Evolutionary conservation across 768 basidiomycete genomes (phyloP), one percentile per base, ranked within the genome.

Genomic region (Ephemerocybe angulata): DNA sequence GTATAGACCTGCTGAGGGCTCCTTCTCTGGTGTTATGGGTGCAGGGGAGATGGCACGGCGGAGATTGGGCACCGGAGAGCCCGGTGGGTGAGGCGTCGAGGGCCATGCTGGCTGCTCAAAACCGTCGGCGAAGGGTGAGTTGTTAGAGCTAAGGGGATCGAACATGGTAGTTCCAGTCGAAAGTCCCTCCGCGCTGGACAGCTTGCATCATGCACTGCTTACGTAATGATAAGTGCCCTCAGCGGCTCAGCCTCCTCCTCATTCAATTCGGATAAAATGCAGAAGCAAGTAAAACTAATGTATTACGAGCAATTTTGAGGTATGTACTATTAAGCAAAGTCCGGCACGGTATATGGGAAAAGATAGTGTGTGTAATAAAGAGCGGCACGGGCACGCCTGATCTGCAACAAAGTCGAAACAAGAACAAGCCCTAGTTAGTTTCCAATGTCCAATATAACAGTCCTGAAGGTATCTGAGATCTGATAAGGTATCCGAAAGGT

Each of bases 11-110:
- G 77, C 76, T 8, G 79, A 54, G 24, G 81, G 80, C 3, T 78
- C 76, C 60, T 77, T 80, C 58, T 81, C 80, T 0, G 80, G 76
- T 10, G 79, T 75, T 50, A 77, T 71, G 29, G 80, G 74, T 15
- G 72, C 68, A 19, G 85, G 76, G 8, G 85, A 74, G 5, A 78
- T 73, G 19, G 87, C 80, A 50, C 82, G 82, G 60, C 81, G 83
- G 50, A 90, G 78, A 67, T 85, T 83, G 25, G 88, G 86, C 61
- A 89, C 83, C 42, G 84, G 85, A 27, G 85, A 82, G 65, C 85
- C 83, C 40, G 84, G 84, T 7, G 80, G 61, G 62, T 89, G 88
- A 4, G 90, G 90, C 5, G 87, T 89, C 8, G 90, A 87, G 1
- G 88, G 89, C 90, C 90, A 93, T 30, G 87, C 83, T 24, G 89